These are phyloP conservation scores for Hanseniaspora singularis DNA, from an alignment of 805 yeast genomes.

Conservation along the genomic window DNA sequence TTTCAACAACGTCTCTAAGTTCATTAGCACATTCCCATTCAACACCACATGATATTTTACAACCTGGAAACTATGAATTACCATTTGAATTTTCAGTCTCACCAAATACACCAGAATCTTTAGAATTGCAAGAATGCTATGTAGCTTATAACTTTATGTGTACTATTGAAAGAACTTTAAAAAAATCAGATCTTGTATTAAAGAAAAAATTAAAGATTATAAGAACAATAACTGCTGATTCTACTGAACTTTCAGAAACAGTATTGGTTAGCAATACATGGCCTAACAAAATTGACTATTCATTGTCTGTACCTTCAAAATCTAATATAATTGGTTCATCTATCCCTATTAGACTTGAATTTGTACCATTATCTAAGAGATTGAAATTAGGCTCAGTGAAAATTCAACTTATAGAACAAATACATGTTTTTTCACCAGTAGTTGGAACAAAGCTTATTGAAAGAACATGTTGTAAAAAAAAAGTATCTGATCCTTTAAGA, in stretches of 20 bases:
- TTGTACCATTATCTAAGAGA: slow-evolving; percentile 76
- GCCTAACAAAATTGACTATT: slow-evolving; percentile 88
- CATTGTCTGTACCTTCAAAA: slow-evolving; percentile 72
- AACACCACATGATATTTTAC: slow-evolving; percentile 32
- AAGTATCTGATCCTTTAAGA: slow-evolving; percentile 30
- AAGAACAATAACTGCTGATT: slow-evolving; percentile 77
- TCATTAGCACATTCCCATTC: slow-evolving; percentile 11
- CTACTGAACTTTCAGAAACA: slow-evolving; percentile 79
- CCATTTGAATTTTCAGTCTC: slow-evolving; percentile 81
- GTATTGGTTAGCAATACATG: slow-evolving; percentile 89
- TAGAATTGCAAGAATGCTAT: slow-evolving; percentile 78
- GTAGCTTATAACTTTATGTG: slow-evolving; percentile 60
- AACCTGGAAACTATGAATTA: slow-evolving; percentile 74
- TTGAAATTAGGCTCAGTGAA: slow-evolving; percentile 62
- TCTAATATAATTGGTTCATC: slow-evolving; percentile 84
- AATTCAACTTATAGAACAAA: slow-evolving; percentile 56
- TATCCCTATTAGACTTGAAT: slow-evolving; percentile 52
- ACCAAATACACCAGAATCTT: slow-evolving; percentile 60
- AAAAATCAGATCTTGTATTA: slow-evolving; percentile 50
- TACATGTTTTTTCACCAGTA: slow-evolving; percentile 44
- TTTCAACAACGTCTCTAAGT: slow-evolving; percentile 19
- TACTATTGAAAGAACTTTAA: slow-evolving; percentile 69
- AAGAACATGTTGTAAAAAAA: slow-evolving; percentile 44
- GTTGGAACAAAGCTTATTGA: slow-evolving; percentile 54
- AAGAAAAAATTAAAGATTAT: slow-evolving; percentile 68